Evolutionary conservation across 768 basidiomycete genomes (phyloP), one percentile per base, ranked within the genome.

Genomic region (Tylopilus cervinicoccineus): DNA sequence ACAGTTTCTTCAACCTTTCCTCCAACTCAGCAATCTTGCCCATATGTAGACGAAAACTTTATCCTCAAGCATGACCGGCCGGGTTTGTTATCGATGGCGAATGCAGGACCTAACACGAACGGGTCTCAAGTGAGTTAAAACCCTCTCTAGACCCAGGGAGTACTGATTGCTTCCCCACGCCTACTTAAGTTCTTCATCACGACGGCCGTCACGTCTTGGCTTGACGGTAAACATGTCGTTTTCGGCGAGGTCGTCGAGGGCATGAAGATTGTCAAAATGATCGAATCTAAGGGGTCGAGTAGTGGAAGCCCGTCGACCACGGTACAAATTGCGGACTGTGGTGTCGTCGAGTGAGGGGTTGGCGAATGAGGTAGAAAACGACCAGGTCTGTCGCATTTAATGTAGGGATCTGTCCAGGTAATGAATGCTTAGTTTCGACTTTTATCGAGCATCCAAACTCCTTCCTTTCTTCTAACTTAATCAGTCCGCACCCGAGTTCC

Each of bases 41-140:
- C 13, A 2, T 7, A 22, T 39, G 12, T 51, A 79, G 85, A 87
- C 51, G 85, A 89, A 70, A 88, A 82, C 72, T 90, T 89, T 67
- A 63, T 72, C 47, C 63, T 79, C 48, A 75, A 72, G 52, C 88
- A 90, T 65, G 66, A 69, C 56, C 79, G 76, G 59, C 78, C 82
- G 9, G 83, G 78, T 59, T 68, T 88, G 19, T 76, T 91, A 53
- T 86, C 85, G 34, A 89, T 90, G 88, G 94, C 94, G 32, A 96
- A 89, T 57, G 88, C 91, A 29, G 91, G 92, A 42, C 72, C 73
- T 2, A 79, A 86, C 69, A 88, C 87, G 32, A 89, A 88, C 50
- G 87, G 90, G 29, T 90, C 87, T 13, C 88, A 88, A 66, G 79
- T 82, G 44, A 46, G 71, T 55, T 1, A 23, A 20, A 10, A 2